Evolutionary conservation across 257 asterid genomes (phyloP).

Genomic region (Capsicum chinense): DNA sequence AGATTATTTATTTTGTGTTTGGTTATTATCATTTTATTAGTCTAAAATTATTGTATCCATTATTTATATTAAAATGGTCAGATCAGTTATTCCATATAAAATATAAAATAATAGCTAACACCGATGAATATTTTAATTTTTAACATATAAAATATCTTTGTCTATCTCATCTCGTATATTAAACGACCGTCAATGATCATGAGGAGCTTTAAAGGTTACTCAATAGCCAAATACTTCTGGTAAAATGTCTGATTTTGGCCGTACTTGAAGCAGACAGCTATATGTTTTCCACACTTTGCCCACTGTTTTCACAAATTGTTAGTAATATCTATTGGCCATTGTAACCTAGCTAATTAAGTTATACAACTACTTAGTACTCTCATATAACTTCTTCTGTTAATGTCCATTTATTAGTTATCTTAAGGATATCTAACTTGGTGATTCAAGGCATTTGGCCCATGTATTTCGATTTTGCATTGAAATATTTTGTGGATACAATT

Average conservation of each 20-base stretch:
- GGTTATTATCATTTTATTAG: too few species aligned
- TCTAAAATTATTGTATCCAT: too few species aligned
- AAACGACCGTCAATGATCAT: too few species aligned
- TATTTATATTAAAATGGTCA: too few species aligned
- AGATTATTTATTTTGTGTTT: too few species aligned
- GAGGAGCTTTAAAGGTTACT: conserved; percentile 1
- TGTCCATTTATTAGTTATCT: conserved; percentile 18
- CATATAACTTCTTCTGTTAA: background rate
- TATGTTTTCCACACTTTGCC: background rate
- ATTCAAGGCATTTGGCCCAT: background rate
- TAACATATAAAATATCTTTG: too few species aligned
- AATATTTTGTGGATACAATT: too few species aligned
- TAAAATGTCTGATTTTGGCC: background rate
- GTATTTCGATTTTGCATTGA: background rate
- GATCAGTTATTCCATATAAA: too few species aligned
- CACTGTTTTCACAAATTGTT: background rate
- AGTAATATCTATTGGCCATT: background rate
- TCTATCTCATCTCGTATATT: too few species aligned
- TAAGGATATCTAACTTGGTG: background rate
- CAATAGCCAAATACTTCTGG: background rate
- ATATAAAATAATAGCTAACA: too few species aligned
- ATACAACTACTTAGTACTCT: background rate
- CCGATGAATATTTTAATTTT: too few species aligned
- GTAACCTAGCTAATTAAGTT: background rate
- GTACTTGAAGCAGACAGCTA: background rate